Evolutionary conservation across 1,139 yeast genomes (phyloP).

Genomic region (Saccharomyces hybrid): DNA sequence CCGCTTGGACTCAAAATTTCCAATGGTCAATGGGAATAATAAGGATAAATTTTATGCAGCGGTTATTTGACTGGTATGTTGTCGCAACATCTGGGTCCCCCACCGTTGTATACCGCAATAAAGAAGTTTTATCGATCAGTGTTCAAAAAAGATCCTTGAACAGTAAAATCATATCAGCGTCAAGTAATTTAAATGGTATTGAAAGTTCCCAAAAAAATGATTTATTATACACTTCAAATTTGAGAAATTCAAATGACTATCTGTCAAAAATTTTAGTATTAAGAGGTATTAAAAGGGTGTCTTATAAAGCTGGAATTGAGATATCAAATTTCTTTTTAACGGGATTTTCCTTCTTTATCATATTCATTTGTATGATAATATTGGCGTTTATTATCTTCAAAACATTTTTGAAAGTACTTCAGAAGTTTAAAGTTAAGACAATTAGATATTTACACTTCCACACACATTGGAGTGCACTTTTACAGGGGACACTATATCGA

Average conservation of each 20-base stretch:
- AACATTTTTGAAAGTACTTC: conserved; percentile 62
- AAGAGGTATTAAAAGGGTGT: conserved; percentile 88
- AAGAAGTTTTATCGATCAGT: conserved; percentile 54
- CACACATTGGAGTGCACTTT: conserved; percentile 66
- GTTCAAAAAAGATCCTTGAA: conserved; percentile 45
- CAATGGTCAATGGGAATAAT: conserved; percentile 95
- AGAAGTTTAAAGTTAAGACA: conserved; percentile 44
- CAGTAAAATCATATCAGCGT: conserved; percentile 20
- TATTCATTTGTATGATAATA: conserved; percentile 66
- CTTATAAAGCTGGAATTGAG: conserved; percentile 78
- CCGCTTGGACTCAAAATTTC: conserved; percentile 97
- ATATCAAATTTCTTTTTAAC: conserved; percentile 80
- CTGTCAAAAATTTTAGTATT: conserved; percentile 65
- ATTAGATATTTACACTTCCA: conserved; percentile 72
- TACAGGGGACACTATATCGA: conserved; percentile 84
- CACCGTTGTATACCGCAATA: conserved; percentile 58
- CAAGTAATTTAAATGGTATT: conserved; percentile 35
- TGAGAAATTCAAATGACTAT: conserved; percentile 41
- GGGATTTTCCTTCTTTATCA: conserved; percentile 74
- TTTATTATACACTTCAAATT: conserved; percentile 61
- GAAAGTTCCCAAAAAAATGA: conserved; percentile 44
- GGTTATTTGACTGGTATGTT: conserved; percentile 85
- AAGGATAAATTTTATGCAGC: conserved; percentile 70
- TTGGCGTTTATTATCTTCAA: conserved; percentile 61
- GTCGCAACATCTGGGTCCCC: conserved; percentile 90